These are phyloP conservation scores for Fusarium transvaalense DNA, from an alignment of 2,329 filamentous ascomycete genomes.

Conservation along the genomic window DNA sequence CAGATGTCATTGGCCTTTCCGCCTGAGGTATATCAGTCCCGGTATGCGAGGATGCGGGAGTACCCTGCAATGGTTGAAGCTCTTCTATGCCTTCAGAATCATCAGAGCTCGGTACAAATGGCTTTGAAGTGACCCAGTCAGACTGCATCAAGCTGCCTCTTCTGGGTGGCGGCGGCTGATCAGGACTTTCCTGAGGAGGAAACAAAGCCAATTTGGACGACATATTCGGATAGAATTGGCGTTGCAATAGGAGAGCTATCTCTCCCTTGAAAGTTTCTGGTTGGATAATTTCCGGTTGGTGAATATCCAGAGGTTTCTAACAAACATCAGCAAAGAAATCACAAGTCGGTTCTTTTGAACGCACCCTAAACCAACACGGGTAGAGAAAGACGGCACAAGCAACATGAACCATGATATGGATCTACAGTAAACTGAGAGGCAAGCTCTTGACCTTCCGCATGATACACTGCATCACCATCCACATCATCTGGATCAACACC, in stretches of 20 bases:
- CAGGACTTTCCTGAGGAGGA: no score
- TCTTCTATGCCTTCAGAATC: not conserved
- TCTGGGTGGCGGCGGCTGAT: no score
- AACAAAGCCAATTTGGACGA: no score
- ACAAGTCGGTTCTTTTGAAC: accelerated
- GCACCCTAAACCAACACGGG: conserved; percentile 39
- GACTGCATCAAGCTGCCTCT: no score
- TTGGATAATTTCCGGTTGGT: no score
- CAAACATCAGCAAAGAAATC: not conserved
- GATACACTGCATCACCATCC: conserved; percentile 55
- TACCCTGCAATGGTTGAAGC: not conserved
- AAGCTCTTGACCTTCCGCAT: conserved; percentile 50
- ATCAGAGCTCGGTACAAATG: no score
- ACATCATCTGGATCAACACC: conserved; percentile 55
- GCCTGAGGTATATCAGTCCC: not conserved
- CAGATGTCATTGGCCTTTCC: not conserved
- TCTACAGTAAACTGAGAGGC: conserved; percentile 55
- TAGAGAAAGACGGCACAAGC: conserved; percentile 37
- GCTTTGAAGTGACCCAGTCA: no score
- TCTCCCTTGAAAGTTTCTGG: no score
- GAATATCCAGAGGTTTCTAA: conserved; percentile 41
- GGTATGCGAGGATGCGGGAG: not conserved
- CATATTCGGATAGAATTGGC: no score
- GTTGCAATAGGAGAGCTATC: no score
- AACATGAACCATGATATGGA: conserved; percentile 46